A percentile compares a stretch with the other conserved stretches of the same genome.
These are phyloP conservation scores for Gossypium bickii DNA, from an alignment of 345 rosid genomes.

Conservation along the genomic window DNA sequence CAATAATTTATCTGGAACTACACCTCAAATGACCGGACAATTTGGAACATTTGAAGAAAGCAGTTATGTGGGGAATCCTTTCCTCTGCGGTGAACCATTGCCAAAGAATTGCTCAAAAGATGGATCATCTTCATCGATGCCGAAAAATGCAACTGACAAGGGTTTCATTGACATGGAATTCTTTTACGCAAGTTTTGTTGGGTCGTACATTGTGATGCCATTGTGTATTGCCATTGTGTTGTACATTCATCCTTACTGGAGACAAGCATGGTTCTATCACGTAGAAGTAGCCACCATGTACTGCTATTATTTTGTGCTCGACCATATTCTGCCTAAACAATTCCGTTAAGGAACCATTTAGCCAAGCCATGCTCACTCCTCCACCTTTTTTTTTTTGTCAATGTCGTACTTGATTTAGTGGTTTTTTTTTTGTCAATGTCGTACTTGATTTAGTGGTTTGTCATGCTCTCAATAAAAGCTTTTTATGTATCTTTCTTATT, in stretches of 20 bases:
- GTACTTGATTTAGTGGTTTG: background rate
- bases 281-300: background rate
- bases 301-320: background rate
- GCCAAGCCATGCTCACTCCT: background rate
- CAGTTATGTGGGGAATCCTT: background rate
- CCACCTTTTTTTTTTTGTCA: background rate
- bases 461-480: background rate
- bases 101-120: too few relatives aligned
- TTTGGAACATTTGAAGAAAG: background rate
- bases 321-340: background rate
- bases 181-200: too few relatives aligned
- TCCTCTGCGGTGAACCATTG: background rate
- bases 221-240: too few relatives aligned
- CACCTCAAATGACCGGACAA: background rate
- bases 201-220: too few relatives aligned
- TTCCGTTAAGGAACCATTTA: background rate
- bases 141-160: too few relatives aligned
- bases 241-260: too few relatives aligned
- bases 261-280: background rate
- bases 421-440: background rate
- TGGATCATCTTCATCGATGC: too few relatives aligned
- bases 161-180: too few relatives aligned
- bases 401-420: background rate
- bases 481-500: too few relatives aligned
- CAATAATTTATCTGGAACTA: background rate